These are phyloP conservation scores for Diaporthe citri DNA, from an alignment of 2,329 filamentous ascomycete species.

Conservation along the genomic window DNA sequence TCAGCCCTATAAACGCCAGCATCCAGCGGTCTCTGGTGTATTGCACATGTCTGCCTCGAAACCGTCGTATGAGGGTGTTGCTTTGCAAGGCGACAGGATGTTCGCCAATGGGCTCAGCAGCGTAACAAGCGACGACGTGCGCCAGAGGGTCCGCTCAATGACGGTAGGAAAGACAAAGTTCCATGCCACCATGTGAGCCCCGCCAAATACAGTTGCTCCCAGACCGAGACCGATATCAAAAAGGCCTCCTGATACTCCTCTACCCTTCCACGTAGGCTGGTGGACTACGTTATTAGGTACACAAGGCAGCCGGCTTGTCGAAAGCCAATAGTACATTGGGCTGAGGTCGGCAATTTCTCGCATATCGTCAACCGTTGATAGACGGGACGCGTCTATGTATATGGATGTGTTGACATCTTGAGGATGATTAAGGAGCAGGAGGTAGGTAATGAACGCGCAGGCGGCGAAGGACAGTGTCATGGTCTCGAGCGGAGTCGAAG, in stretches of 20 bases:
- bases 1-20: neutral
- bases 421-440: neutral
- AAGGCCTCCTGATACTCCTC: too few relatives aligned
- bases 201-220: neutral
- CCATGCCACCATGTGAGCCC: neutral
- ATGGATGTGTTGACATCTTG: neutral
- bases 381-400: neutral
- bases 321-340: accelerated
- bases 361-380: neutral
- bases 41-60: neutral
- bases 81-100: accelerated
- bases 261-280: too few relatives aligned
- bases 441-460: neutral
- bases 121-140: neutral
- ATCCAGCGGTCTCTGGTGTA: neutral
- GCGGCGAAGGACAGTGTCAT: neutral
- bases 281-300: neutral
- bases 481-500: neutral
- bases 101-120: neutral
- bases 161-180: neutral
- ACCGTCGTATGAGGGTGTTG: accelerated
- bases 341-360: neutral
- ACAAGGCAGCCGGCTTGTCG: neutral
- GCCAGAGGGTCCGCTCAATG: neutral
- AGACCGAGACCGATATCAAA: too few relatives aligned